Base-by-base conservation (phyloP, 805 yeast genomes). In the Suhomyces emberorum region DNA sequence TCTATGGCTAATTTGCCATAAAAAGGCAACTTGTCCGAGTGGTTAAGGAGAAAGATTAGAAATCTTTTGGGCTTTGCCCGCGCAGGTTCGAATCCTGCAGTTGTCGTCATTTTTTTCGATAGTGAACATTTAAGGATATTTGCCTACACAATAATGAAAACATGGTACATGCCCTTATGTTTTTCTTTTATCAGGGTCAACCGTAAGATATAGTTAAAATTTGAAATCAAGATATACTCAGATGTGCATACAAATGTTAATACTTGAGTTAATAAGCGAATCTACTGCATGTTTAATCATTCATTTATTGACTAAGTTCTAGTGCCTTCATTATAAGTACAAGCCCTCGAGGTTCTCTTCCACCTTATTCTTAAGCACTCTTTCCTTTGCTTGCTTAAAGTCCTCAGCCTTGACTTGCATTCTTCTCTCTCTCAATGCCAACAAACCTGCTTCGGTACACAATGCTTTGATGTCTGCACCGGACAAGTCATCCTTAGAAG, bases 391-490 rank as follows among this genome's bases (percentile, higher is more conserved):
- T 47, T 81, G 80, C 61, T 84, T 82, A 70, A 91, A 91, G 59
- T 91, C 98, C 43, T 85, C 87, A 19, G 89, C 93, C 23, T 91
- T 87, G 26, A 91, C 98, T 68, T 88, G 95, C 96, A 91, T 91
- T 67, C 98, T 79, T 64, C 98, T 82, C 62, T 91, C 98, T 63
- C 98, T 81, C 57, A 91, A 72, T 1, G 98, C 98, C 55, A 88
- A 76, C 66, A 91, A 74, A 38, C 98, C 98, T 1, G 98, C 97
- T 61, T 91, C 98, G 1, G 98, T 89, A 61, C 97, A 88, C 46
- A 91, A 88, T 38, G 97, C 98, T 68, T 91, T 91, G 49, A 91
- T 93, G 63, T 91, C 98, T 3, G 98, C 98, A 43, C 98, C 98
- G 7, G 96, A 86, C 45, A 93, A 72, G 40, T 93, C 98, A 60